Conservation (phyloP, 345 rosid genomes). For the Cardamine chenopodiifolia region DNA sequence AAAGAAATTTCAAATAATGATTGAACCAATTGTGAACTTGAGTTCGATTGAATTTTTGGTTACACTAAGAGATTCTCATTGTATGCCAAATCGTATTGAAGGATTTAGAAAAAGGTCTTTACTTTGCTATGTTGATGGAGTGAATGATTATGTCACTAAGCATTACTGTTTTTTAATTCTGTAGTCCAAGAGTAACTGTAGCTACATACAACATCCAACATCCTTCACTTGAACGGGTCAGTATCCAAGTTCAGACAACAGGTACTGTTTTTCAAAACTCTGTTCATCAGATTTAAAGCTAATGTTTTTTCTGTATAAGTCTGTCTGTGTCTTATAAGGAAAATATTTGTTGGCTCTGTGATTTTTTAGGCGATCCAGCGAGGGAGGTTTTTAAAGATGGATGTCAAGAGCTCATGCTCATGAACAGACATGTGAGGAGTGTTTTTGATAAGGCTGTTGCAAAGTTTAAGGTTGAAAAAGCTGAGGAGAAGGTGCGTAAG, state of each 20-base stretch:
- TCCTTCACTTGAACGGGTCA: conserved; percentile 84
- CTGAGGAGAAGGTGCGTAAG: not conserved
- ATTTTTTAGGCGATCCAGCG: conserved; percentile 70
- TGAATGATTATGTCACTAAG: conserved; percentile 12
- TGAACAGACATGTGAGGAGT: conserved; percentile 74
- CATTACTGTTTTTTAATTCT: conserved; percentile 23
- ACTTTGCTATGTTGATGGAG: not conserved
- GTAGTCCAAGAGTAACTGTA: conserved; percentile 77
- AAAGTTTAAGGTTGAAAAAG: conserved; percentile 39
- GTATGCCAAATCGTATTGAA: not conserved
- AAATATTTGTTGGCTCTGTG: not conserved
- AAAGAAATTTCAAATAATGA: not conserved
- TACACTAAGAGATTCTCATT: not conserved
- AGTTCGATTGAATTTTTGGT: not conserved
- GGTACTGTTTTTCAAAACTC: conserved; percentile 47
- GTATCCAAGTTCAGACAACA: conserved; percentile 85
- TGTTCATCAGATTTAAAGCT: not conserved
- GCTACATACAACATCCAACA: conserved; percentile 89
- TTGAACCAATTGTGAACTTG: not conserved
- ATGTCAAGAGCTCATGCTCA: conserved; percentile 76
- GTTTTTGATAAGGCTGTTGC: conserved; percentile 64
- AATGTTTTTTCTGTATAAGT: not conserved
- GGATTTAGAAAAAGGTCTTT: not conserved
- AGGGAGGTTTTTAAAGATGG: conserved; percentile 83
- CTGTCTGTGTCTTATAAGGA: not conserved